These are phyloP conservation scores for Musa beccarii DNA, from an alignment of 176 grass and related monocot genomes.

Conservation along the genomic window DNA sequence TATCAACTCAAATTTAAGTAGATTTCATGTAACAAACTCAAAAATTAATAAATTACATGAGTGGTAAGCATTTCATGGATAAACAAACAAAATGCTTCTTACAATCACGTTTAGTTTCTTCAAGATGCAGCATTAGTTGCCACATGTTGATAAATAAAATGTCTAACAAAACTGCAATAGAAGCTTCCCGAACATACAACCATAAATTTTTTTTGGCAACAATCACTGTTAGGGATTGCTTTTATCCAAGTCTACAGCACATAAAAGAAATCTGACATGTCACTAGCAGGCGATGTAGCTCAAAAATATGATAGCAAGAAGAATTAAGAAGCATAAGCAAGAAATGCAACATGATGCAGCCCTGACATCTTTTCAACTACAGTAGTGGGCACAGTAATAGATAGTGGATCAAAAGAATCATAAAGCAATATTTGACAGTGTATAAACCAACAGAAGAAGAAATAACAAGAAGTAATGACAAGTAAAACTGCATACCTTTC, in stretches of 20 bases:
- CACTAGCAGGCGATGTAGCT: background rate
- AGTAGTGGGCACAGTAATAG: too few species aligned
- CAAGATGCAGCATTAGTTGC: background rate
- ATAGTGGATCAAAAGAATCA: background rate
- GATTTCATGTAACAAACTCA: too few species aligned
- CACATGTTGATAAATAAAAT: background rate
- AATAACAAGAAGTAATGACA: background rate
- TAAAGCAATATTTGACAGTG: background rate
- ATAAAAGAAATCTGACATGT: background rate
- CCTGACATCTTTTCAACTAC: background rate
- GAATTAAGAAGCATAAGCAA: background rate
- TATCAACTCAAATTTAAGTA: too few species aligned
- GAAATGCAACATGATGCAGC: background rate
- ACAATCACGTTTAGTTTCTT: background rate
- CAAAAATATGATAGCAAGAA: background rate
- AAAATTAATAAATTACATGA: too few species aligned
- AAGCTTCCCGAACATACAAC: background rate
- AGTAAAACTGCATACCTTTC: constrained; percentile 38
- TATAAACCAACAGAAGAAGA: background rate
- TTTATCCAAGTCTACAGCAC: background rate
- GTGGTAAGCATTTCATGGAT: background rate
- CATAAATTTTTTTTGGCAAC: background rate
- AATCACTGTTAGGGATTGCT: background rate
- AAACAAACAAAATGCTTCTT: background rate
- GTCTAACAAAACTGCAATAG: background rate